Evolutionary conservation across 208 protist genomes (phyloP), one percentile per base, ranked within the genome.

Genomic region (Leishmania tarentolae): DNA sequence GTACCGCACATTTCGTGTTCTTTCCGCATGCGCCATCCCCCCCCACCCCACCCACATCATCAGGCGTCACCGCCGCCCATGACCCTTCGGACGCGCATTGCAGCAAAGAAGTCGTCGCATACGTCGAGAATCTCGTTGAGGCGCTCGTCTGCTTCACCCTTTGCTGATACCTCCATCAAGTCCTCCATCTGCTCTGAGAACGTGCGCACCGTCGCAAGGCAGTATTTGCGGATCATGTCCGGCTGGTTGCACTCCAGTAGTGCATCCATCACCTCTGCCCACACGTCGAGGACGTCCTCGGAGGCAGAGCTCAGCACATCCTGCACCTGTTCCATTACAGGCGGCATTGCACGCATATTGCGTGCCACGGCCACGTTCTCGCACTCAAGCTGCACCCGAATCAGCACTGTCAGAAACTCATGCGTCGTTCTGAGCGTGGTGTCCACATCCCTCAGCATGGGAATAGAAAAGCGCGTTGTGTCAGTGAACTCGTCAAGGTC

Each of bases 61-160:
- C 75, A 78, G 44, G 31, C 28, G 50, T 71, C 61, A 63, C 47
- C 76, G 7, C 24, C 3, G 8, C 61, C 71, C n/a, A 61, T 31
- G 31, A 46, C 79, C 68, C 40, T 83, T 56, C 81, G 84, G 47
- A 65, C 75, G 24, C 50, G 76, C 75, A 94, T 72, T 53, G 78
- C 85, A 15, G 94, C 88, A 37, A 97, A 73, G 78, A 97, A 97
- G 61, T 96, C 92, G 61, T 97, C 92, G 66, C 92, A 96, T 44
- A 93, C 93, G 78, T 94, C 92, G 17, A 97, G 83, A 72, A 97
- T 92, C n/a, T 91, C 92, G 82, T 94, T 94, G n/a, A 97, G 84
- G 11, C 86, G 90, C 70, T 97, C 94, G 78, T 95, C 94, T 2
- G 83, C 79, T 44, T 94, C 92, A 35, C 94, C 91, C 75, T 96